Base-by-base conservation (phyloP, 2,329 filamentous ascomycete species). In the Fusarium tupiense region DNA sequence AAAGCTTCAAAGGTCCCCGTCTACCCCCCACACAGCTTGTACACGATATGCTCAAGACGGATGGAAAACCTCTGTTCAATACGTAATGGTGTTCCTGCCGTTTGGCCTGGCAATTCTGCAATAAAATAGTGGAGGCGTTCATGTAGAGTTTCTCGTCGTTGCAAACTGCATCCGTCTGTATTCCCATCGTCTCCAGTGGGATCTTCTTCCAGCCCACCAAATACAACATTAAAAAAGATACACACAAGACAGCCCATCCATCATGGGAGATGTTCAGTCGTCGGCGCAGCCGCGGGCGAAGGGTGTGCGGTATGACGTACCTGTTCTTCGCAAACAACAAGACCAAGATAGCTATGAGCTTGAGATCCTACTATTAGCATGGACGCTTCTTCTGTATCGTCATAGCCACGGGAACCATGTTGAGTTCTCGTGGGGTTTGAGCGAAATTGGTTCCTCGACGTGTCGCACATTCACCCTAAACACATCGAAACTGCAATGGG, bases 11-110 rank as follows among this genome's bases (percentile, higher is more conserved):
- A 66, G 49, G 61, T 33, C 14, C 52, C 61, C 35, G 43, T 41
- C 49, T 57, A 24, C 58, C 71, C 71, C 71, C 71, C 71, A 74
- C 71, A 72, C 57, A 17, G 26, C 37, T 40, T 31, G 38, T 24
- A 41, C 56, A 73, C 46, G 47, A 49, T 41, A 71, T 52, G 41
- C 22, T 52, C 16, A 47, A 37, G 57, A 54, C 29, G 37, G 22
- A 41, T 41, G 20, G 37, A 54, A 58, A 58, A 40, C 40, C n/a
- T 57, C 57, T 54, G 40, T 56, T 41, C 53, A 52, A 72, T 78
- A 77, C 76, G 74, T 77, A 77, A 77, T 78, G 56, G 38, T 57
- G 69, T 69, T 75, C 60, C 61, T 76, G 67, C 56, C 52, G 67
- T 44, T 41, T 26, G 33, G 49, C 22, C 17, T 64, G 47, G 38